Conservation (phyloP, 2,329 filamentous ascomycete species). For the Fusarium brevicatenulatum region DNA sequence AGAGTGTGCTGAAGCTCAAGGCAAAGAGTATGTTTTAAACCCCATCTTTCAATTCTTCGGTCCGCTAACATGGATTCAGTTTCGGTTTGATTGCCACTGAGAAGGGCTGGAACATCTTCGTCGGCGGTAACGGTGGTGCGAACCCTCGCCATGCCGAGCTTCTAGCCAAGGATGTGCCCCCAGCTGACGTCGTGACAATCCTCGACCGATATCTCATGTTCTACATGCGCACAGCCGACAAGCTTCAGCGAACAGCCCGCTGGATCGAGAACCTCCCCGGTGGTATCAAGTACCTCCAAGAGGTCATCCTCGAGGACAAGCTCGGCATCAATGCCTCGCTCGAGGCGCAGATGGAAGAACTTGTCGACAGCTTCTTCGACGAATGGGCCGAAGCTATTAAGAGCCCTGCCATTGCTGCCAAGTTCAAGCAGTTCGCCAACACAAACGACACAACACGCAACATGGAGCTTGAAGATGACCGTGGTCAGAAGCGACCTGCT, state of each 20-base stretch:
- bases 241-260: conserved; percentile 85
- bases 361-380: conserved; percentile 87
- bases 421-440: conserved; percentile 88
- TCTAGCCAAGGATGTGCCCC: conserved; percentile 85
- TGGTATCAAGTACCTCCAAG: conserved; percentile 82
- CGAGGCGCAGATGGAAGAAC: conserved; percentile 86
- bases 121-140: conserved; percentile 88
- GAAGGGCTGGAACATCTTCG: conserved; percentile 93
- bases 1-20: conserved; percentile 92
- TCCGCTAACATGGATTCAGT: conserved; percentile 51
- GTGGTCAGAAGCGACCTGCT: conserved; percentile 77
- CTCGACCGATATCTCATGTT: conserved; percentile 91
- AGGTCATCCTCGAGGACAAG: conserved; percentile 86
- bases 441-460: conserved; percentile 75
- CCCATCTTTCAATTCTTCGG: not conserved
- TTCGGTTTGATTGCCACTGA: conserved; percentile 93
- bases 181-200: conserved; percentile 83
- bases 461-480: conserved; percentile 77
- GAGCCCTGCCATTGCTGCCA: conserved; percentile 71
- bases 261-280: conserved; percentile 89
- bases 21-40: conserved; percentile 77
- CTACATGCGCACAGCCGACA: conserved; percentile 93
- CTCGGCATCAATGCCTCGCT: conserved; percentile 86
- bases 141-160: conserved; percentile 85
- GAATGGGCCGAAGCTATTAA: conserved; percentile 89